A percentile compares a stretch with the other conserved stretches of the same genome.
Conservation (phyloP, 306 rosid genomes). For the Glycyrrhiza uralensis region DNA sequence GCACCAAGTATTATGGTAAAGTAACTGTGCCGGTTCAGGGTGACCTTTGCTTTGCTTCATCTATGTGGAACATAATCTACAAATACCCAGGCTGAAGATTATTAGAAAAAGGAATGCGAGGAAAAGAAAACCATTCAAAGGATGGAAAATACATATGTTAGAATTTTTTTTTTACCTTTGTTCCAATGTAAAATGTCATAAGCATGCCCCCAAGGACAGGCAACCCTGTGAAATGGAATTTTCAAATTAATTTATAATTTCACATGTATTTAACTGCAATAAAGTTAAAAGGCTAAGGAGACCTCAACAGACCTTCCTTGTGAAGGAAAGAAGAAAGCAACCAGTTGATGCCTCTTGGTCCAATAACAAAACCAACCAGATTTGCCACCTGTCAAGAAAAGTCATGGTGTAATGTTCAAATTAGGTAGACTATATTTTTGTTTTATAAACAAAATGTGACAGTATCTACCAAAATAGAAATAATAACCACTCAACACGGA, state of each 20-base stretch:
- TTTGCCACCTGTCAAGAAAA: slow-evolving; percentile 70
- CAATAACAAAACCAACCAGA: slow-evolving; percentile 89
- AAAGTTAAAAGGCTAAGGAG: background rate
- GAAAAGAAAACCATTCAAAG: background rate
- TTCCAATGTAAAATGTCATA: slow-evolving; percentile 78
- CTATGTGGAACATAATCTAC: slow-evolving; percentile 89
- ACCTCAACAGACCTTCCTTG: slow-evolving; percentile 57
- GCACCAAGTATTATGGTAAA: background rate
- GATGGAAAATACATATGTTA: background rate
- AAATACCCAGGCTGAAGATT: slow-evolving; percentile 2
- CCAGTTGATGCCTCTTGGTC: slow-evolving; percentile 77
- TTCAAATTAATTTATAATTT: slow-evolving; percentile 1
- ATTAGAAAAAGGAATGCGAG: slow-evolving; percentile 9
- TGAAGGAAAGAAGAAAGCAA: slow-evolving; percentile 63
- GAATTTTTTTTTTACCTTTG: slow-evolving; percentile 54
- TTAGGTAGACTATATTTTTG: background rate
- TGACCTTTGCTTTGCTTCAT: slow-evolving; percentile 50
- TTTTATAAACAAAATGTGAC: background rate
- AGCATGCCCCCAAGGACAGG: slow-evolving; percentile 80
- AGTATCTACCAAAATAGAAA: background rate
- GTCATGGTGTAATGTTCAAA: background rate
- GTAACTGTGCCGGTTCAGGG: slow-evolving; percentile 15
- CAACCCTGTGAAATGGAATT: slow-evolving; percentile 52
- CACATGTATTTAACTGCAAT: background rate
- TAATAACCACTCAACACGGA: background rate